Evolutionary conservation across 2,329 filamentous ascomycete species (phyloP), one percentile per base, ranked within the genome.

Genomic region (Orbilia oligospora): DNA sequence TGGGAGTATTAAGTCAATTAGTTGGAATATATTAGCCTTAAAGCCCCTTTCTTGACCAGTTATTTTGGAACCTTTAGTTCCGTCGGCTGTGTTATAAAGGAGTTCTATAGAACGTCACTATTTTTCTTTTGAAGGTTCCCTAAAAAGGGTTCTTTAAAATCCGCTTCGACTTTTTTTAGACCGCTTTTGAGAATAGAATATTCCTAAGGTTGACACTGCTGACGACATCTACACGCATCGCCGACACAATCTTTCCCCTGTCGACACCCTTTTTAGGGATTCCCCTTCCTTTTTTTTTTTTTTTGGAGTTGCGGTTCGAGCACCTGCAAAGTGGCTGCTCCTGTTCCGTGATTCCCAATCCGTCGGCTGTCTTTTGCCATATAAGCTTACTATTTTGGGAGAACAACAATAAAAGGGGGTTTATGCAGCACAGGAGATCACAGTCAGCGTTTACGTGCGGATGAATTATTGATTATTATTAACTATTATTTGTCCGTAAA

Each of bases 301-400:
- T 22, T 20, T 38, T 56, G 14, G n/a, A 8, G 30, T 22, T n/a
- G 56, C 20, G 20, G 56, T 27, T 10, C 30, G 33, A 22, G 22
- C 53, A 38, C 18, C 33, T 61, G 56, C 22, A 9, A 12, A 27
- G 56, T 41, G 36, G 56, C 36, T 61, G 18, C 53, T 56, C 44
- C 44, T 46, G 9, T 46, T n/a, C 16, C 14, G 41, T 46, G 41
- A 46, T 56, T 6, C 27, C 27, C 53, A 56, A 38, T 24, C 55
- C 55, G 55, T 16, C 30, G n/a, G n/a, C n/a, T n/a, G n/a, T n/a
- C n/a, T n/a, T 61, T 24, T 46, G 44, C 44, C 14, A n/a, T 41
- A 41, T 46, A 46, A 46, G 27, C 56, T 61, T 61, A 44, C 56
- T 61, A 61, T 61, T 61, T 61, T 44, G 20, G 56, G 56, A 61